These are phyloP conservation scores for Zizania palustris DNA, from an alignment of 202 grass and related monocot genomes.

Conservation along the genomic window DNA sequence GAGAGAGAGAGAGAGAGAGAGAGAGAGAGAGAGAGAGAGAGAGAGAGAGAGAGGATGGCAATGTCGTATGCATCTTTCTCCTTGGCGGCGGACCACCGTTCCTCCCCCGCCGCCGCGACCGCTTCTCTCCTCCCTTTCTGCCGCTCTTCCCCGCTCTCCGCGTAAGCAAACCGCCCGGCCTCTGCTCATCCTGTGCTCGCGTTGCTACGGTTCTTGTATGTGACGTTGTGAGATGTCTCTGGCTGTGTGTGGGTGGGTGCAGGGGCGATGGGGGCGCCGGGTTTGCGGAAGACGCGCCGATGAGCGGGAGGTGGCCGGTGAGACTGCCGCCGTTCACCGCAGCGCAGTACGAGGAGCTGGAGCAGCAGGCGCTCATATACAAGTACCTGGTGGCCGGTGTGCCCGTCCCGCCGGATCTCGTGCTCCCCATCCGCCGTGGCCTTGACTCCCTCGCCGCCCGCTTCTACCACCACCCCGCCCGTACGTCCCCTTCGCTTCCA, in stretches of 20 bases:
- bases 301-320: conserved; percentile 45
- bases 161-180: conserved; percentile 11
- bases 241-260: background rate
- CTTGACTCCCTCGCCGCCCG: conserved; percentile 65
- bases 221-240: background rate
- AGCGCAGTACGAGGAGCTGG: conserved; percentile 88
- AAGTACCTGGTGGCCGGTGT: conserved; percentile 94
- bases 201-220: background rate
- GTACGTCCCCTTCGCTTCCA: conserved; percentile 30
- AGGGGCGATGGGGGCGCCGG: conserved; percentile 17
- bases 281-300: conserved; percentile 5
- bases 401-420: conserved; percentile 90
- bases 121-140: conserved; percentile 46
- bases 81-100: conserved; percentile 58
- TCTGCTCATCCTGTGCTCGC: too few relatives aligned
- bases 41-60: conserved; percentile 54
- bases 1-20: background rate
- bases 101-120: conserved; percentile 39
- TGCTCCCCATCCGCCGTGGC: conserved; percentile 75
- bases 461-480: conserved; percentile 55
- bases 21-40: background rate
- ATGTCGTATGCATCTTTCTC: conserved; percentile 77
- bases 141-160: conserved; percentile 38
- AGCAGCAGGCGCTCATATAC: conserved; percentile 95
- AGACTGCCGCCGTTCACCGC: conserved; percentile 67